A percentile compares a stretch with the other conserved stretches of the same genome.
Conservation (phyloP, 2,329 filamentous ascomycete species). For the Aspergillus sp. region DNA sequence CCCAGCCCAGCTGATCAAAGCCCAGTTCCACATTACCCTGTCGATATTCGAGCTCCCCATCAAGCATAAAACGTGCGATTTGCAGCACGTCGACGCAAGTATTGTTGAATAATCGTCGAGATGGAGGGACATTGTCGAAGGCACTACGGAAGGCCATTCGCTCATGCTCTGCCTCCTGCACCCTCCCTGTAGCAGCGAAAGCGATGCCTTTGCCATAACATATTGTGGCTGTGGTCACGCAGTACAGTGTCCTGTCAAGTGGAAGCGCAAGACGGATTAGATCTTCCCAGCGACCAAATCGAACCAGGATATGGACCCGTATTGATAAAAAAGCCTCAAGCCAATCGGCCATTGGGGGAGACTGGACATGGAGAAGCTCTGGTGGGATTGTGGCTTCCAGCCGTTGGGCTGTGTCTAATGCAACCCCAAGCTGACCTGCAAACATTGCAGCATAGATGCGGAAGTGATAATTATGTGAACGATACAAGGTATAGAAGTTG, state of each 20-base stretch:
- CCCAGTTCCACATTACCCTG: constrained; percentile 48
- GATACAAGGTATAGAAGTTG: constrained; percentile 68
- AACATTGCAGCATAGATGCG: constrained; percentile 69
- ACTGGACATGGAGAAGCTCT: constrained; percentile 53
- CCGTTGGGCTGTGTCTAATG: constrained; percentile 49
- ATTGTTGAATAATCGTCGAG: constrained; percentile 60
- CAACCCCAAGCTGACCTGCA: constrained; percentile 54
- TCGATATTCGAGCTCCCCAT: constrained; percentile 65
- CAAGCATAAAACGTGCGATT: constrained; percentile 56
- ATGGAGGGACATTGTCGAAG: constrained; percentile 44
- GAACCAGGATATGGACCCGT: constrained; percentile 58
- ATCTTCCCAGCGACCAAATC: constrained; percentile 64
- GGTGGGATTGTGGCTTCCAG: constrained; percentile 57
- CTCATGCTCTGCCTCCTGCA: constrained; percentile 46
- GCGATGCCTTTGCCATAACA: constrained; percentile 62
- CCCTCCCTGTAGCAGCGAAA: constrained; percentile 47
- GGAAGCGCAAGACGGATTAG: constrained; percentile 52
- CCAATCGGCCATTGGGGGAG: constrained; percentile 71
- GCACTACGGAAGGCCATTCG: constrained; percentile 46
- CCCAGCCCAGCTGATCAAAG: constrained; percentile 48
- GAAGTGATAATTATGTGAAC: constrained; percentile 64
- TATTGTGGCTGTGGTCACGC: constrained; percentile 56
- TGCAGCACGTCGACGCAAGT: constrained; percentile 55
- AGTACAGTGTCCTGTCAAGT: constrained; percentile 52
- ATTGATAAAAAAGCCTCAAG: constrained; percentile 61